Evolutionary conservation across 2,329 filamentous ascomycete genomes (phyloP), one percentile per base, ranked within the genome.

Genomic region (Neopestalotiopsis sp.): DNA sequence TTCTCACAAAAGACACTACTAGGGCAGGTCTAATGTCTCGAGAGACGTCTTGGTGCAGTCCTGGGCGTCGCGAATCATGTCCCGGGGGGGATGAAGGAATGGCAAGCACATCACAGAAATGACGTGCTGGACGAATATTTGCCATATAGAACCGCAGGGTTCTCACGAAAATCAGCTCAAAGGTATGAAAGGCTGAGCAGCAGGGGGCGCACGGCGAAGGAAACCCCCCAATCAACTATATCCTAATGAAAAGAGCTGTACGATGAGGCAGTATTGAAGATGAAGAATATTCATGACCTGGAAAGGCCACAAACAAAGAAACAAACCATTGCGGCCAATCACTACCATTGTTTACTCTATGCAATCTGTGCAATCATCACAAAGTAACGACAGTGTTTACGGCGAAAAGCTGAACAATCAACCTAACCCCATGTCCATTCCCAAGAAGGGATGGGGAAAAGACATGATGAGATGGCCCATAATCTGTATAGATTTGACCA

Each of bases 241-340:
- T 53, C n/a, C n/a, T 53, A 53, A 53, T 53, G 45, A 53, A 53
- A 53, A 28, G 14, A 53, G n/a, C 45, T 53, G 45, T 53, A 53
- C 20, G 20, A 53, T 53, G 45, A 53, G 45, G 45, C 17, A 53
- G 45, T 20, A 53, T 53, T 53, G 17, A 20, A 53, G 45, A 53
- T 20, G 14, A 9, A 53, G n/a, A 53, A 24, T 20, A 53, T 9
- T 17, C n/a, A 49, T n/a, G n/a, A 20, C 34, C 10, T 38, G 6
- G 34, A 7, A 7, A 10, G 34, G 34, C 34, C 34, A 38, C 24
- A 28, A 28, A 28, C 24, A 10, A 53, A 6, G 45, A 53, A 28
- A 28, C 24, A 28, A 28, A 28, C n/a, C 45, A 53, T 53, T 20
- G 9, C 45, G 6, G 45, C n/a, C 45, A 17, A 20, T 6, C 45